Evolutionary conservation across 345 rosid genomes (phyloP).

Genomic region (Angophora floribunda): DNA sequence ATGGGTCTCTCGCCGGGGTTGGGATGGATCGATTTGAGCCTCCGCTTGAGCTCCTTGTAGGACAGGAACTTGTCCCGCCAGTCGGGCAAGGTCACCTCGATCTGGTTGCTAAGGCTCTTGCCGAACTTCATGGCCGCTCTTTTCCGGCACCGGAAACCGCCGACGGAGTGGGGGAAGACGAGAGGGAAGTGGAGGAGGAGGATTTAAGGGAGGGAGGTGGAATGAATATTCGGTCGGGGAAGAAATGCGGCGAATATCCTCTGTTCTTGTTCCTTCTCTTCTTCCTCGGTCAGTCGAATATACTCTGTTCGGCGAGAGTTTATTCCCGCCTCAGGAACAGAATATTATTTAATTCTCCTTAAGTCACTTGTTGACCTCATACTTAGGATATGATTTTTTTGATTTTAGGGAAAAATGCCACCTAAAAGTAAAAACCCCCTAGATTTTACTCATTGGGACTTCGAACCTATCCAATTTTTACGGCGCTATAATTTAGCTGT

Average conservation of each 20-base stretch:
- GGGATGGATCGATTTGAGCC: conserved; percentile 23
- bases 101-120: conserved; percentile 47
- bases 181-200: background rate
- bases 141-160: background rate
- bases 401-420: background rate
- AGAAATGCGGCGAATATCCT: background rate
- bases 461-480: background rate
- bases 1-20: background rate
- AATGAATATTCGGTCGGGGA: background rate
- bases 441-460: background rate
- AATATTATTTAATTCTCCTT: background rate
- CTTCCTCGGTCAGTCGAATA: background rate
- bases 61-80: conserved; percentile 52
- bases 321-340: background rate
- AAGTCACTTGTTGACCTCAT: too few species aligned
- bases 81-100: conserved; percentile 33
- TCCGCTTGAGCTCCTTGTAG: conserved; percentile 44
- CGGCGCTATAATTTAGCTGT: background rate
- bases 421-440: background rate
- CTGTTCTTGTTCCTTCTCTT: background rate
- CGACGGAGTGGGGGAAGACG: background rate
- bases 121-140: conserved; percentile 28
- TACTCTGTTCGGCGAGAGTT: background rate
- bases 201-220: background rate
- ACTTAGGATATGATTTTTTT: background rate